Conservation (phyloP, 441 rosid species). For the Bocquillonia castaneifolia region DNA sequence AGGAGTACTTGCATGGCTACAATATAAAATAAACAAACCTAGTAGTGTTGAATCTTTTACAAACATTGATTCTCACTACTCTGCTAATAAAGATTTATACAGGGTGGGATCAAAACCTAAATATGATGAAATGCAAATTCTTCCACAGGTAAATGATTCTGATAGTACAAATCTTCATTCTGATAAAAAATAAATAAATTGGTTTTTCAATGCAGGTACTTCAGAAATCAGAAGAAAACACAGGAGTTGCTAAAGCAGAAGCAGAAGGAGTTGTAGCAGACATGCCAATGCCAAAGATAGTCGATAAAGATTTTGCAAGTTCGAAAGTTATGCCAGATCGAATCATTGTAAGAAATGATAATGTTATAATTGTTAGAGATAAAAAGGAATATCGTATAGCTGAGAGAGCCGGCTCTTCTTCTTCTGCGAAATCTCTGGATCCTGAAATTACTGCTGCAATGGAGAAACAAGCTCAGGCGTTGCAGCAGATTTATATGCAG, state of each 20-base stretch:
- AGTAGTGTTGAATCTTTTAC: neutral
- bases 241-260: neutral
- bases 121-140: too few species aligned
- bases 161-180: too few species aligned
- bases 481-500: too few species aligned
- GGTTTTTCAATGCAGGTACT: too few species aligned
- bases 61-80: too few species aligned
- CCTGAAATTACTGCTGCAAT: too few species aligned
- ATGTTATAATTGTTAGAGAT: neutral
- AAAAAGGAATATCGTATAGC: neutral
- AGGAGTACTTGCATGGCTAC: neutral
- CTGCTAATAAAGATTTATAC: neutral
- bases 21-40: neutral
- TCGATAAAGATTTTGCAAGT: neutral
- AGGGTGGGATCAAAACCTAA: neutral
- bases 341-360: neutral
- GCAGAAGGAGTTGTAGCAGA: neutral
- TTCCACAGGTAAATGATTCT: too few species aligned
- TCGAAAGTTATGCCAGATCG: neutral
- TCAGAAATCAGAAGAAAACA: too few species aligned
- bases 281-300: neutral
- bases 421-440: too few species aligned
- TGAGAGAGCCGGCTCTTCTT: too few species aligned
- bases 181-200: too few species aligned
- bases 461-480: too few species aligned